A percentile compares a stretch with the other conserved stretches of the same genome.
Conservation (phyloP, 73 alveolate species). For the Stentor coeruleus region DNA sequence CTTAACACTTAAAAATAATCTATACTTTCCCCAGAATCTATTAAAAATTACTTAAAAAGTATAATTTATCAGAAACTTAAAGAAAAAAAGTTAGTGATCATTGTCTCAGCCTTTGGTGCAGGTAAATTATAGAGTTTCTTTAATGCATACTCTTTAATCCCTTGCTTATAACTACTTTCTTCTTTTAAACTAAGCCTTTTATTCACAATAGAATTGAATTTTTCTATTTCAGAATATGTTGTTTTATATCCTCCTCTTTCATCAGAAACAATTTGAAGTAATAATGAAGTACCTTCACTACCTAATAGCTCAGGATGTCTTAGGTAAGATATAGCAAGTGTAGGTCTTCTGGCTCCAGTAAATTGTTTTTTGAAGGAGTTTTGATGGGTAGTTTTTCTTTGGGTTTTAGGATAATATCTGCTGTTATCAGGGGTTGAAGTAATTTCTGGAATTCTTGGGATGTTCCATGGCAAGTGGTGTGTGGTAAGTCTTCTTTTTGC, state of each 20-base stretch:
- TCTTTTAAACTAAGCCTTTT: background rate
- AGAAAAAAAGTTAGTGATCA: too few relatives aligned
- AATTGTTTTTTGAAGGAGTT: too few relatives aligned
- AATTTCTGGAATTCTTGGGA: background rate
- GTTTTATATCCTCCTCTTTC: background rate
- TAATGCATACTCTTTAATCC: too few relatives aligned
- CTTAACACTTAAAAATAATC: too few relatives aligned
- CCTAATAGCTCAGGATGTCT: background rate
- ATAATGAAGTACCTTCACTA: background rate
- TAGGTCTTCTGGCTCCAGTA: background rate
- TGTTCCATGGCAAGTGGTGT: background rate
- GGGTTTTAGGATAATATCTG: background rate
- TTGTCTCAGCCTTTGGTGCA: too few relatives aligned
- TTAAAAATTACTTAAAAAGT: too few relatives aligned
- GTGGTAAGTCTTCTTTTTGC: background rate
- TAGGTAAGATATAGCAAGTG: background rate
- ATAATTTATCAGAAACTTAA: too few relatives aligned
- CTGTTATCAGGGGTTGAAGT: background rate
- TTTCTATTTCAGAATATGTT: background rate
- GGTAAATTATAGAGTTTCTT: too few relatives aligned
- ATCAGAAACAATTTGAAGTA: background rate
- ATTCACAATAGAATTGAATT: background rate
- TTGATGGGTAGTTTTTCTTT: background rate
- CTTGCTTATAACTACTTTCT: too few relatives aligned
- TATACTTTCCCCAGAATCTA: too few relatives aligned